Percentiles rank a stretch among this genome's conserved stretches.
phyloP scores from a whole-genome alignment of 75 land plant genomes.

The Pinus tabuliformis region DNA sequence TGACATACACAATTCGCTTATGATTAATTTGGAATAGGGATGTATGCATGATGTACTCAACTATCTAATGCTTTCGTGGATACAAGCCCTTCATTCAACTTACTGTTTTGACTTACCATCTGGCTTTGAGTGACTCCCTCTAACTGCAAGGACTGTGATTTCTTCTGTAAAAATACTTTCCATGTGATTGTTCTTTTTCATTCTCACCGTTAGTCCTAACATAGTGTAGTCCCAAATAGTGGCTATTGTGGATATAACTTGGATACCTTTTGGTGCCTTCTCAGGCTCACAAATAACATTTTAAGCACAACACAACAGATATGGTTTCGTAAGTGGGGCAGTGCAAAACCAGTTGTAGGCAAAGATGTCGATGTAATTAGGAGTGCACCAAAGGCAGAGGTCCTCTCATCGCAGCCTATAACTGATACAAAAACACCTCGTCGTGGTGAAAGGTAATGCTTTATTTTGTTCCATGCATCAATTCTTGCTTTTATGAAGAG shows the following conservation, averaged over 20 bases:
- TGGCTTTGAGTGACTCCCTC: not conserved
- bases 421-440: conserved; percentile 14
- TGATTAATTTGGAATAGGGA: not conserved
- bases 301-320: conserved; percentile 94
- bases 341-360: conserved; percentile 56
- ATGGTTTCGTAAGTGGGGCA: conserved; percentile 78
- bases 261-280: not conserved
- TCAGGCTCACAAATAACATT: conserved; percentile 95
- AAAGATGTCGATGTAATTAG: conserved; percentile 26
- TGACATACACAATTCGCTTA: not conserved
- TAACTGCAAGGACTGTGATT: not conserved
- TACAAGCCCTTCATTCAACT: not conserved
- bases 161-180: not conserved
- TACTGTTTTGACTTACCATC: not conserved
- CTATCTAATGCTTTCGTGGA: not conserved
- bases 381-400: conserved; percentile 34
- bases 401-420: conserved; percentile 22
- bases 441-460: conserved; percentile 57
- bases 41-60: not conserved
- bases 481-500: not conserved
- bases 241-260: not conserved
- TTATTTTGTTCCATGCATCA: not conserved
- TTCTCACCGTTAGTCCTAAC: not conserved
- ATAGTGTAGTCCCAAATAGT: not conserved
- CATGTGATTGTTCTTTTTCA: not conserved